A percentile compares a stretch with the other conserved stretches of the same genome.
Evolutionary conservation across 495 filamentous ascomycete genomes (phyloP).

Genomic region (Aspergillus bridgeri): DNA sequence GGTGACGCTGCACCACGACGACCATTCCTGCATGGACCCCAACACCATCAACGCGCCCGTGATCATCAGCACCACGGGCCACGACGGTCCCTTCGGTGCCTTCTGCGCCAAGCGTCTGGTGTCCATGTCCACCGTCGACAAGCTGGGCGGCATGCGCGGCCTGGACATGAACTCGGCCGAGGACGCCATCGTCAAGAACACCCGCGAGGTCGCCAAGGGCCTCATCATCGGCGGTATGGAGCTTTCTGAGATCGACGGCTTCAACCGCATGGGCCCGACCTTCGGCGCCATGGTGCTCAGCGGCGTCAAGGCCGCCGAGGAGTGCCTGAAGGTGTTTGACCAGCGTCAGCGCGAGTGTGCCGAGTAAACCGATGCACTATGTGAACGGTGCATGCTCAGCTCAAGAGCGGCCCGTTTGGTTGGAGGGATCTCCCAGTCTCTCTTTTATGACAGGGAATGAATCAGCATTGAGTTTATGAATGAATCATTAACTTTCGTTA

Average conservation of each 20-base stretch:
- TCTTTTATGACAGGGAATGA: slow-evolving; percentile 6
- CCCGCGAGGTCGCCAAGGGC: slow-evolving; percentile 79
- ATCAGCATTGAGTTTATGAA: slow-evolving; percentile 6
- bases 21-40: slow-evolving; percentile 92
- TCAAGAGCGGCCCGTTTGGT: no score
- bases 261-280: slow-evolving; percentile 79
- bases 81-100: slow-evolving; percentile 87
- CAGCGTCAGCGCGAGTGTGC: slow-evolving; percentile 63
- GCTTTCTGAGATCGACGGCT: slow-evolving; percentile 82
- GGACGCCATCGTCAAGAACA: slow-evolving; percentile 86
- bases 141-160: slow-evolving; percentile 86
- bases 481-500: slow-evolving; percentile 6
- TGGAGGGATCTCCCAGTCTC: slow-evolving; percentile 1
- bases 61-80: slow-evolving; percentile 82
- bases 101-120: slow-evolving; percentile 84
- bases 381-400: no score
- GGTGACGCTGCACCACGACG: slow-evolving; percentile 85
- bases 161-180: slow-evolving; percentile 87
- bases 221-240: slow-evolving; percentile 94
- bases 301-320: slow-evolving; percentile 87
- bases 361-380: slow-evolving; percentile 25
- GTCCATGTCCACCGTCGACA: slow-evolving; percentile 73
- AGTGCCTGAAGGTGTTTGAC: slow-evolving; percentile 72
- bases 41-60: slow-evolving; percentile 91
- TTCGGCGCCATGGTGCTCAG: slow-evolving; percentile 81